Evolutionary conservation across 2,329 filamentous ascomycete species (phyloP), one percentile per base, ranked within the genome.

Genomic region (Ophidiomyces ophidiicola): DNA sequence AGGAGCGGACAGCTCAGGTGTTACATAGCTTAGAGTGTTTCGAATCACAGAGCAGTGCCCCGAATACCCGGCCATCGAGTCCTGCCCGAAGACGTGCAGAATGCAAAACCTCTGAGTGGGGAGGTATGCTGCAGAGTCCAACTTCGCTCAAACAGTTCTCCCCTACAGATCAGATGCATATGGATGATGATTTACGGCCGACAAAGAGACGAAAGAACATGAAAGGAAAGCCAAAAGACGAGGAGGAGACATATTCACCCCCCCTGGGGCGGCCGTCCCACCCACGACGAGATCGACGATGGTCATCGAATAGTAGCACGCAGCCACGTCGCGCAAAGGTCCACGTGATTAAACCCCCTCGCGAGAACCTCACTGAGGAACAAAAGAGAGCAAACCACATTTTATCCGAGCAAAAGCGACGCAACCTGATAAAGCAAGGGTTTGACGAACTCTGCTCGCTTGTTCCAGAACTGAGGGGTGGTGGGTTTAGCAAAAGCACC

Each of bases 311-410:
- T 14, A 40, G 30, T n/a, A 52, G 43, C 51, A 53, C 44, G 29
- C 59, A 53, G 46, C 63, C 49, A 30, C 50, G 24, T 55, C 51
- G 48, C 41, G 53, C 30, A 48, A 53, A 23, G 48, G 50, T 33
- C 48, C 35, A 32, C 14, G 24, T 47, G 11, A 46, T 46, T 29
- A 63, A 61, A 44, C 31, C 54, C 3, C 40, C 53, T 2, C 56
- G 80, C 18, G 72, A 79, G 51, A 79, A 79, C 46, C 57, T 90
- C 3, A 74, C 77, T 0, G 82, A 88, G 48, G 78, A 81, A 44
- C 81, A 90, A 59, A 90, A 88, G 60, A 71, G 83, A 32, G 79
- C 78, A 52, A 93, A 94, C 49, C 84, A 92, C 54, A 90, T 93
- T 47, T 70, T 78, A 37, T 90, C 84, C 37, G 85, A 92, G 55